Evolutionary conservation across 2,329 filamentous ascomycete genomes (phyloP).

Genomic region (Sporothrix protearum): DNA sequence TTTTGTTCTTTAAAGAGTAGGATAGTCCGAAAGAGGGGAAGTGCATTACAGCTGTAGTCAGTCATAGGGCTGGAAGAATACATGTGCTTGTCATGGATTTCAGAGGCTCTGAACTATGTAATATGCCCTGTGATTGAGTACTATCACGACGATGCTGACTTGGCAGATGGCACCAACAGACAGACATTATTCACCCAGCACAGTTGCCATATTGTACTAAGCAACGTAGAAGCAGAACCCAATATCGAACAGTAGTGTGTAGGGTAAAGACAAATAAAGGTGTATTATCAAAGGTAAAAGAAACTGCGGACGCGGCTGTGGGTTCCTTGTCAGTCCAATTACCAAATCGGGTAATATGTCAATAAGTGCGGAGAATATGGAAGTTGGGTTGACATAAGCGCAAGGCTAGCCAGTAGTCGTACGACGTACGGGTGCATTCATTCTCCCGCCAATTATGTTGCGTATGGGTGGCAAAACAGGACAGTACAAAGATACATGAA

Average conservation of each 20-base stretch:
- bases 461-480: not conserved
- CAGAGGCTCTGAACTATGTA: not conserved
- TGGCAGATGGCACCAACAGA: not conserved
- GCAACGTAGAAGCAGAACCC: too few relatives aligned
- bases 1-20: too few relatives aligned
- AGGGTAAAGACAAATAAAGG: not conserved
- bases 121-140: not conserved
- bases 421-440: not conserved
- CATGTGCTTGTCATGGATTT: not conserved
- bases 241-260: not conserved
- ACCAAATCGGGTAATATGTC: not conserved
- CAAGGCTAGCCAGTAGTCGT: not conserved
- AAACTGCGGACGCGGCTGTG: constrained; percentile 12
- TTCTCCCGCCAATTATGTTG: not conserved
- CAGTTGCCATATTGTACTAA: not conserved
- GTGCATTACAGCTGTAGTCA: not conserved
- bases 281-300: constrained; percentile 5
- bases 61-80: not conserved
- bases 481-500: not conserved
- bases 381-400: not conserved
- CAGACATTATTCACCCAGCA: not conserved
- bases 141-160: not conserved
- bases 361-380: not conserved
- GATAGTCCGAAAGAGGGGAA: not conserved
- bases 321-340: not conserved